These are phyloP conservation scores for Coniochaeta sp. DNA, from an alignment of 2,329 filamentous ascomycete genomes.

Conservation along the genomic window DNA sequence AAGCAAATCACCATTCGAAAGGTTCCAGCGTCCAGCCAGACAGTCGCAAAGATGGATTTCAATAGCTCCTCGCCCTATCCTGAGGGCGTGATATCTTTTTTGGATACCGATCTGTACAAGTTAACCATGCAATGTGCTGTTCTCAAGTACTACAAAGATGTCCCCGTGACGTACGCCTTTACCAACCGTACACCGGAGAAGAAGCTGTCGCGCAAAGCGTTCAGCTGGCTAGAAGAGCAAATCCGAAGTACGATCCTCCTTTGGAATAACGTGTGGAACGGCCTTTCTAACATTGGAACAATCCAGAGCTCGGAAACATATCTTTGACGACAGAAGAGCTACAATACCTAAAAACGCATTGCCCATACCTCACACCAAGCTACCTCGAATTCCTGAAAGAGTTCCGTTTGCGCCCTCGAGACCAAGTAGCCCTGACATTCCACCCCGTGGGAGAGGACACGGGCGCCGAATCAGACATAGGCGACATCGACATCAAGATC, in stretches of 20 bases:
- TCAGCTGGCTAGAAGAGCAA: slow-evolving; percentile 77
- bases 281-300: neutral
- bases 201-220: slow-evolving; percentile 77
- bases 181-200: slow-evolving; percentile 94
- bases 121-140: slow-evolving; percentile 98
- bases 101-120: slow-evolving; percentile 87
- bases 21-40: neutral
- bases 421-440: slow-evolving; percentile 72
- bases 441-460: slow-evolving; percentile 45
- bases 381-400: slow-evolving; percentile 78
- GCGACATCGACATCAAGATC: slow-evolving; percentile 69
- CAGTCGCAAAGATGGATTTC: slow-evolving; percentile 45
- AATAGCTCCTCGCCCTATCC: slow-evolving; percentile 60
- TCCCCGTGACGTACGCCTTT: slow-evolving; percentile 82
- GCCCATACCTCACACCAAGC: slow-evolving; percentile 67
- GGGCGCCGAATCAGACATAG: slow-evolving; percentile 56
- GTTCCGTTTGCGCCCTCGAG: slow-evolving; percentile 72
- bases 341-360: slow-evolving; percentile 67
- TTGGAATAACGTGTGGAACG: neutral
- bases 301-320: slow-evolving; percentile 64
- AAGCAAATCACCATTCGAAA: neutral
- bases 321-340: slow-evolving; percentile 73
- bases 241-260: slow-evolving; percentile 44
- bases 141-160: slow-evolving; percentile 80
- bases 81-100: slow-evolving; percentile 73